Conservation (phyloP, 2,329 filamentous ascomycete genomes). For the Colletotrichum gigasporum region DNA sequence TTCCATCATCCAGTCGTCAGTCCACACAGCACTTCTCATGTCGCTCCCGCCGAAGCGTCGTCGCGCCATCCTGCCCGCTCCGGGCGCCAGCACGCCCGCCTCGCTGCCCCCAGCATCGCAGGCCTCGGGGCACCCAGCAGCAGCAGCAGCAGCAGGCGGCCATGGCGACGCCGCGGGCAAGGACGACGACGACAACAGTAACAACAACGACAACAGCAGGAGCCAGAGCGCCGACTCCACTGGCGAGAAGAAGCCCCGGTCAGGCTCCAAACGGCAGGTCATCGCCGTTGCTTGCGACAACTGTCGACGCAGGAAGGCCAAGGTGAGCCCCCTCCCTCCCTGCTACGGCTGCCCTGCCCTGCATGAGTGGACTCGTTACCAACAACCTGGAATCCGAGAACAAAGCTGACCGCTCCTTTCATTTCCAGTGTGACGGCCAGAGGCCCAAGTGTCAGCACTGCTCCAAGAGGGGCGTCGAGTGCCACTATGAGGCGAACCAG, state of each 20-base stretch:
- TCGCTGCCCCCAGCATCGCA: not conserved
- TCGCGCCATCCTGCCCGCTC: conserved; percentile 25
- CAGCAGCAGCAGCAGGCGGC: not conserved
- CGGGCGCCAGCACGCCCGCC: not conserved
- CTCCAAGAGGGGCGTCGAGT: conserved; percentile 20
- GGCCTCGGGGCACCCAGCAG: not conserved
- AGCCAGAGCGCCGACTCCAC: conserved; percentile 24
- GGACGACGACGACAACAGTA: not conserved
- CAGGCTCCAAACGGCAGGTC: conserved; percentile 20
- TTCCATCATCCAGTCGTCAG: not conserved
- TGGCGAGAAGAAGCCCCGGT: conserved; percentile 13
- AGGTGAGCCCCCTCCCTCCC: conserved; percentile 17
- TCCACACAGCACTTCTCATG: not conserved
- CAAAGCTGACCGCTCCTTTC: not conserved
- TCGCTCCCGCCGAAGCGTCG: conserved; percentile 26
- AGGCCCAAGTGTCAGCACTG: conserved; percentile 30
- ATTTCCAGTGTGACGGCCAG: conserved; percentile 21
- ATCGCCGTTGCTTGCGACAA: conserved; percentile 30
- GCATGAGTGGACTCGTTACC: too few species aligned
- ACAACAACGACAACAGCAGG: not conserved
- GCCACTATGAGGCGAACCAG: conserved; percentile 29
- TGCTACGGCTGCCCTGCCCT: too few species aligned
- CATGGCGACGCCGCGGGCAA: too few species aligned
- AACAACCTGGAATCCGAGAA: not conserved
- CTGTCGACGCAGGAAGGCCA: conserved; percentile 24